Evolutionary conservation across 306 rosid genomes (phyloP).

Genomic region (Cucurbita pepo): DNA sequence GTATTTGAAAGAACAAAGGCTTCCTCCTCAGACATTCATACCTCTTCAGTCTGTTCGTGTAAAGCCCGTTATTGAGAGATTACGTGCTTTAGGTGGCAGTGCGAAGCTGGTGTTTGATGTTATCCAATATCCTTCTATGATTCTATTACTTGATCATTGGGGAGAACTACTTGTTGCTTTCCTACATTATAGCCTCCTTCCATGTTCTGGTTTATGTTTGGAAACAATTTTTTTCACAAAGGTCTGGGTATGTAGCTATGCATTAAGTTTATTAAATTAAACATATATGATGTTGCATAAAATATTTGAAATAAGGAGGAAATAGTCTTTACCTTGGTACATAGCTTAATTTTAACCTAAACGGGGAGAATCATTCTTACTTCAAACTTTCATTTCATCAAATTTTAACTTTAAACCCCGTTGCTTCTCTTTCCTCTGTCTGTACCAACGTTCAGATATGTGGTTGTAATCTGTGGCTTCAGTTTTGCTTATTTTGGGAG

Average conservation of each 20-base stretch:
- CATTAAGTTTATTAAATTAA: neutral
- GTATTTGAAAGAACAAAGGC: conserved; percentile 99
- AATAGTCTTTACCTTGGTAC: neutral
- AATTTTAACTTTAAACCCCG: neutral
- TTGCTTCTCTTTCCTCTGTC: neutral
- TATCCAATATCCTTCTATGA: conserved; percentile 74
- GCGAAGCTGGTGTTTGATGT: conserved; percentile 85
- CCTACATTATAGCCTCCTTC: neutral
- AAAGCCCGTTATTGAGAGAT: conserved; percentile 81
- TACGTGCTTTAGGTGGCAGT: conserved; percentile 75
- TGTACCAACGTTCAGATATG: neutral
- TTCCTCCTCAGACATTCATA: conserved; percentile 99
- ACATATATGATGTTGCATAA: neutral
- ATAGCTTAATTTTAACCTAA: neutral
- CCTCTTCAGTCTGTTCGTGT: conserved; percentile 93
- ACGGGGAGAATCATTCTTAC: neutral
- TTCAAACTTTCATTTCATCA: neutral
- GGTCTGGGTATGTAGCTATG: neutral
- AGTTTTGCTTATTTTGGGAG: neutral
- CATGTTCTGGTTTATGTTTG: neutral
- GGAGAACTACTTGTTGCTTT: neutral
- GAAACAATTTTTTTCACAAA: neutral
- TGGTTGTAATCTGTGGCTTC: neutral
- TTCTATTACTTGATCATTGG: neutral
- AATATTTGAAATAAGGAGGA: neutral